Evolutionary conservation across 352 stramenopile genomes (phyloP).

Genomic region (Thraustochytrium sp.): DNA sequence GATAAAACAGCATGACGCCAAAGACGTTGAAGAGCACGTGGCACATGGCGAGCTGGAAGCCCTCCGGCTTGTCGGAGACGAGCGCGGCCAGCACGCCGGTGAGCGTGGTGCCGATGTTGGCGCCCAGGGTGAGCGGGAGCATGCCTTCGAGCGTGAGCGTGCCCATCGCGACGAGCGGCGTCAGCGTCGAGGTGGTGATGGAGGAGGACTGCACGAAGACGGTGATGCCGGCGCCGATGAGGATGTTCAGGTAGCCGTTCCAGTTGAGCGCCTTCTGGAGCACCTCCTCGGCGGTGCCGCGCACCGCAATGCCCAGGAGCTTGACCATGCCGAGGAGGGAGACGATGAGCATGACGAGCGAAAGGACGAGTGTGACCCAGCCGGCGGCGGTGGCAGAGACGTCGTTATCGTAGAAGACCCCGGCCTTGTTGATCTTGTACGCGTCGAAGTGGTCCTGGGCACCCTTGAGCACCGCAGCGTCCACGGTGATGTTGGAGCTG

Average conservation of each 20-base stretch:
- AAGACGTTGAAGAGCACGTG: no score
- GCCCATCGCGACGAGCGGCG: constrained; percentile 74
- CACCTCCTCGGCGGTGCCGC: no score
- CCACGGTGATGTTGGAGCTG: neutral
- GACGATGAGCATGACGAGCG: no score
- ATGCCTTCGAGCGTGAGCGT: constrained; percentile 77
- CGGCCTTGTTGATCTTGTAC: neutral
- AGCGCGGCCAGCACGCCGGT: constrained; percentile 74
- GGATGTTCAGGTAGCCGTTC: constrained; percentile 76
- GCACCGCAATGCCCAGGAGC: no score
- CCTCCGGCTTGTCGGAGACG: no score
- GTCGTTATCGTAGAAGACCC: neutral
- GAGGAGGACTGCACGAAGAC: constrained; percentile 77
- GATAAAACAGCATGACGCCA: no score
- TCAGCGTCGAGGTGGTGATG: constrained; percentile 76
- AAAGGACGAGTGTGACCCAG: no score
- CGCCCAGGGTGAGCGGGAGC: constrained; percentile 76
- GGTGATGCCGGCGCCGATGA: constrained; percentile 70
- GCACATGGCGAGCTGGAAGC: no score
- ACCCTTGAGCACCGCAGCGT: neutral
- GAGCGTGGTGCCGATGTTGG: constrained; percentile 79
- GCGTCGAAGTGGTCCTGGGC: neutral
- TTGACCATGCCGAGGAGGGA: no score
- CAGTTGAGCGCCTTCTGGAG: no score
- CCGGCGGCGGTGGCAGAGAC: no score